Conservation (phyloP, 169 alveolate species). For the Theileria annulata region DNA sequence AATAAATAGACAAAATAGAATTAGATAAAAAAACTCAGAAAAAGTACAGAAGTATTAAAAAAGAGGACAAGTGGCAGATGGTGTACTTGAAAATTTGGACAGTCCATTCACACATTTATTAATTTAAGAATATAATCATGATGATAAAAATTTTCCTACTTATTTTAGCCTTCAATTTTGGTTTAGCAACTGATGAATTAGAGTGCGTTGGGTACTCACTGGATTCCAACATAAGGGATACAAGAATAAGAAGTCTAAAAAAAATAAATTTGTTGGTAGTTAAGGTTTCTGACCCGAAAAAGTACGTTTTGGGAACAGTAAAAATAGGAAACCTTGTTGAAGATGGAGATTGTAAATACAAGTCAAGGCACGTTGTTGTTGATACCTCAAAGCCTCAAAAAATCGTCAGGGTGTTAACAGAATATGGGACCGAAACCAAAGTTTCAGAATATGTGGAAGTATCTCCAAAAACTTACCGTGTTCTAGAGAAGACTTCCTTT, state of each 20-base stretch:
- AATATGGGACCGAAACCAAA: background rate
- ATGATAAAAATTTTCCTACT: background rate
- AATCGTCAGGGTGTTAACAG: slow-evolving; percentile 31
- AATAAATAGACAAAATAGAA: background rate
- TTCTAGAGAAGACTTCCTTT: slow-evolving; percentile 13
- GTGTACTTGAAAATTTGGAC: background rate
- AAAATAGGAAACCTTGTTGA: slow-evolving; percentile 26
- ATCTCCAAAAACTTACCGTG: background rate
- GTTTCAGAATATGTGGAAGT: slow-evolving; percentile 32
- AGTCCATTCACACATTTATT: background rate
- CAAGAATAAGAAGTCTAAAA: background rate
- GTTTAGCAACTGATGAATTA: background rate
- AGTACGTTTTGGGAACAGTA: slow-evolving; percentile 31
- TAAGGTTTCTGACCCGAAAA: slow-evolving; percentile 2
- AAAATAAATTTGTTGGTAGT: background rate
- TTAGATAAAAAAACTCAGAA: background rate
- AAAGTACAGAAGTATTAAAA: background rate
- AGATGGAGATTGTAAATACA: slow-evolving; percentile 26
- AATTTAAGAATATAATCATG: background rate
- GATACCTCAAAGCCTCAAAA: background rate
- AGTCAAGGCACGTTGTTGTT: slow-evolving; percentile 1
- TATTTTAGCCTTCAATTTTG: background rate
- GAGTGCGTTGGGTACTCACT: background rate
- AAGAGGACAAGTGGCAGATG: slow-evolving; percentile 10
- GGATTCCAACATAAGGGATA: background rate